Evolutionary conservation across 2,329 filamentous ascomycete genomes (phyloP).

Genomic region (Trichoderma sp.): DNA sequence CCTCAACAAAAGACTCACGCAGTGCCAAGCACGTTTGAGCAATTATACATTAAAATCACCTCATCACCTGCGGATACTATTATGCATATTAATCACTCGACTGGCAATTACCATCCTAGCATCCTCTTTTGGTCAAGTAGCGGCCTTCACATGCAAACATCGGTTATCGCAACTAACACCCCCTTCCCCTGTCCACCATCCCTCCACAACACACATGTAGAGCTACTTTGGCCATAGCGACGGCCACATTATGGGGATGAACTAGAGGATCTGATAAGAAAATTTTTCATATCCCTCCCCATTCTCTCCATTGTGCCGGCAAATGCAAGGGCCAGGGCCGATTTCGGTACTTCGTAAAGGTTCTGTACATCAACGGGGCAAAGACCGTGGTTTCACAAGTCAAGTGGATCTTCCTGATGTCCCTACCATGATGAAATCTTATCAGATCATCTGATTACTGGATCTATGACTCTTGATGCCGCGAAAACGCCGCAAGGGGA

Average conservation of each 20-base stretch:
- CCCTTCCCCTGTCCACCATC: neutral
- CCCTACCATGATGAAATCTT: conserved; percentile 35
- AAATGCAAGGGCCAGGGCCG: neutral
- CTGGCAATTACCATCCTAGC: neutral
- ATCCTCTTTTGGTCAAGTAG: neutral
- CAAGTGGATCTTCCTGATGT: neutral
- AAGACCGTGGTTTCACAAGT: neutral
- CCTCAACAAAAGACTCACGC: neutral
- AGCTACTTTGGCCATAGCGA: neutral
- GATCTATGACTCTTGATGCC: conserved; percentile 29
- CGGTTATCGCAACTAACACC: neutral
- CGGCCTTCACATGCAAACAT: neutral
- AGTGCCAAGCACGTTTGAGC: neutral
- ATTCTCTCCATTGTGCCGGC: neutral
- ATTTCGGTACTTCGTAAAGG: neutral
- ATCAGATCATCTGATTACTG: conserved; percentile 49
- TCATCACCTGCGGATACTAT: neutral
- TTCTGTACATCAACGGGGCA: neutral
- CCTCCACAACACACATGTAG: neutral
- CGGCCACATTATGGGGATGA: neutral
- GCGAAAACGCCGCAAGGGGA: neutral
- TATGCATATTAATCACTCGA: neutral
- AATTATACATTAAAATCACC: neutral
- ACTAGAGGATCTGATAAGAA: conserved; percentile 12
- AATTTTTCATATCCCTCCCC: neutral